Percentiles rank a stretch among this genome's conserved stretches.
phyloP scores from a whole-genome alignment of 2,329 filamentous ascomycete genomes.

The Fusarium scirpi region DNA sequence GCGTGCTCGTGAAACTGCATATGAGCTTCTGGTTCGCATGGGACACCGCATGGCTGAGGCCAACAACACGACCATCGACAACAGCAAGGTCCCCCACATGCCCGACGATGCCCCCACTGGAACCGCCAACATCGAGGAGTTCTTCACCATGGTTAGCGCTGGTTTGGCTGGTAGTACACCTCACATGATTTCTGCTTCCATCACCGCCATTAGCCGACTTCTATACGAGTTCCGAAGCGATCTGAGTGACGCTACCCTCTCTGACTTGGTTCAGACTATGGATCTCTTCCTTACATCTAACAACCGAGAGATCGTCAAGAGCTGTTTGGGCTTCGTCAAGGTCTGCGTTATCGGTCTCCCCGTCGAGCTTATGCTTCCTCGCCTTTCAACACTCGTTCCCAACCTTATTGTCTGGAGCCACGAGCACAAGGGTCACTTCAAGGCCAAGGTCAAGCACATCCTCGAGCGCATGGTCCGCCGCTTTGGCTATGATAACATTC shows the following conservation, averaged over 20 bases:
- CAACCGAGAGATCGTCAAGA: slow-evolving; percentile 96
- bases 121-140: slow-evolving; percentile 88
- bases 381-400: slow-evolving; percentile 81
- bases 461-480: slow-evolving; percentile 92
- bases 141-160: slow-evolving; percentile 97
- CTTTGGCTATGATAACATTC: slow-evolving; percentile 85
- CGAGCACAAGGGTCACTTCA: slow-evolving; percentile 97
- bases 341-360: slow-evolving; percentile 91
- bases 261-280: slow-evolving; percentile 92
- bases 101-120: slow-evolving; percentile 80
- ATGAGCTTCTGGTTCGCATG: slow-evolving; percentile 90
- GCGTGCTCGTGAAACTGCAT: slow-evolving; percentile 88
- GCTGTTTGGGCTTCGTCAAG: slow-evolving; percentile 95
- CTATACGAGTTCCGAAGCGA: slow-evolving; percentile 88
- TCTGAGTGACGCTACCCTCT: slow-evolving; percentile 76
- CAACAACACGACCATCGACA: slow-evolving; percentile 80
- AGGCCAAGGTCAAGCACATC: slow-evolving; percentile 97
- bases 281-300: slow-evolving; percentile 96
- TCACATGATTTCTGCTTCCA: slow-evolving; percentile 98
- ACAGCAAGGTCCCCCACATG: slow-evolving; percentile 90
- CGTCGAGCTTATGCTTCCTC: slow-evolving; percentile 79
- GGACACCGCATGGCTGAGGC: slow-evolving; percentile 79
- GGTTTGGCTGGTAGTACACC: slow-evolving; percentile 92
- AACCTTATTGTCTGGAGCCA: slow-evolving; percentile 97
- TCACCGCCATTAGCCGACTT: slow-evolving; percentile 92